Conservation (phyloP, 164 flowering plant genomes). For the Liriodendron chinense region DNA sequence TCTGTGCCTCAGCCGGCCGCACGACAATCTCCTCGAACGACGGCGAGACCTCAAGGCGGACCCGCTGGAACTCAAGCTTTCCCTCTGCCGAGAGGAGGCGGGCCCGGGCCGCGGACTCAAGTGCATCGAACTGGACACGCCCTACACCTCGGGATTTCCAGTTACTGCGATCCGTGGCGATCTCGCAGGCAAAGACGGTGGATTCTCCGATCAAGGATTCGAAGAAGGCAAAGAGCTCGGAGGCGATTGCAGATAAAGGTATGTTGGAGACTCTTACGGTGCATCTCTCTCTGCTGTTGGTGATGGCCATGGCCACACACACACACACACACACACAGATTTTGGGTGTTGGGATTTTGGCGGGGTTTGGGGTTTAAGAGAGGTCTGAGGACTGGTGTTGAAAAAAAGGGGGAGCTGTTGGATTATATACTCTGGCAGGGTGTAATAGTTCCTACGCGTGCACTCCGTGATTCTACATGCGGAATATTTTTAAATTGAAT, state of each 20-base stretch:
- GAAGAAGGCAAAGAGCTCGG: constrained; percentile 57
- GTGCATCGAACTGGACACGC: constrained; percentile 75
- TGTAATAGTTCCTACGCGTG: too few species aligned
- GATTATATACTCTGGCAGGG: too few species aligned
- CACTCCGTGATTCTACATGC: too few species aligned
- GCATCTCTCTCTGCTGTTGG: constrained; percentile 31
- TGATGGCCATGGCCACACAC: neutral
- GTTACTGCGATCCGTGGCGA: constrained; percentile 59
- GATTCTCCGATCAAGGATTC: constrained; percentile 46
- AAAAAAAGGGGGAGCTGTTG: too few species aligned
- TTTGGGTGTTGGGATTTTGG: neutral
- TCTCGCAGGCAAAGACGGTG: constrained; percentile 70
- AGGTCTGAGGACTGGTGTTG: neutral
- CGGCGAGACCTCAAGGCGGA: constrained; percentile 34
- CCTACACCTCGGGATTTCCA: constrained; percentile 85
- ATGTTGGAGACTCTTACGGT: constrained; percentile 59
- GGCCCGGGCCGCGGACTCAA: constrained; percentile 33
- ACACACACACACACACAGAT: neutral
- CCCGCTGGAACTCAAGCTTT: constrained; percentile 45
- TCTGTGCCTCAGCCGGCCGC: constrained; percentile 40
- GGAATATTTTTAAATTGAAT: too few species aligned
- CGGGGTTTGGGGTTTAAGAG: neutral
- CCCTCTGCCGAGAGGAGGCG: constrained; percentile 32
- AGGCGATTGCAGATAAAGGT: constrained; percentile 50
- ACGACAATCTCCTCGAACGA: constrained; percentile 55